Conservation (phyloP, 23 red algal species). For the Pyropia haitanensis region DNA sequence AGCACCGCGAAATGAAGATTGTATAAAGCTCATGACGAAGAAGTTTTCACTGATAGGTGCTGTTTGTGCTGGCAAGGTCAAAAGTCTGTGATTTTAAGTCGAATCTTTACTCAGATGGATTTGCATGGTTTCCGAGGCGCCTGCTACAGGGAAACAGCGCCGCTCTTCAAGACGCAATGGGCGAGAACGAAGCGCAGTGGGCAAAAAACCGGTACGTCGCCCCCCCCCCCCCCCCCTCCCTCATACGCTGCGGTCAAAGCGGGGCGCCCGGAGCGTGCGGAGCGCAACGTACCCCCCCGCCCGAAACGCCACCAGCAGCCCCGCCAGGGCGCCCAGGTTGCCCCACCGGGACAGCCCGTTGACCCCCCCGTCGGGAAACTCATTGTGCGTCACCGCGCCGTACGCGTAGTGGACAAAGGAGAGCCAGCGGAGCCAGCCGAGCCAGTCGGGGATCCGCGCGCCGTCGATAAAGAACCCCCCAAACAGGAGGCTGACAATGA, state of each 20-base stretch:
- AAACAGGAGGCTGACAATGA: conserved; percentile 83
- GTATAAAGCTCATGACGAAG: no score
- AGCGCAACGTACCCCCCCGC: conserved; percentile 49
- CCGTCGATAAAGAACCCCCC: conserved; percentile 85
- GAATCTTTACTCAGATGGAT: no score
- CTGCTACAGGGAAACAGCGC: no score
- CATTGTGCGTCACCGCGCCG: conserved; percentile 47
- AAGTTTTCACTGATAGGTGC: no score
- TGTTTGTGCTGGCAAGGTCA: no score
- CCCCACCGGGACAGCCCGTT: conserved; percentile 36
- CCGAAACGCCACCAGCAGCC: conserved; percentile 25
- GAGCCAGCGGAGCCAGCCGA: conserved; percentile 74
- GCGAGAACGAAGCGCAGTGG: no score
- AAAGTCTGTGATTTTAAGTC: no score
- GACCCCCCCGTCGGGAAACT: conserved; percentile 21
- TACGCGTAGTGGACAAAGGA: conserved; percentile 89
- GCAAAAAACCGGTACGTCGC: no score
- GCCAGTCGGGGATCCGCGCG: conserved; percentile 45
- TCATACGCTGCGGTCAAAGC: conserved; percentile 7
- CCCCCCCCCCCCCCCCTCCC: no score
- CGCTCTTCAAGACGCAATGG: no score
- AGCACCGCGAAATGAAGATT: no score
- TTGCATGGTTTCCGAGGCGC: no score
- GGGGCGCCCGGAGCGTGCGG: conserved; percentile 36
- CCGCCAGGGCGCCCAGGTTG: conserved; percentile 40